Evolutionary conservation across 2,329 filamentous ascomycete genomes (phyloP).

Genomic region (Cytospora piceicola): DNA sequence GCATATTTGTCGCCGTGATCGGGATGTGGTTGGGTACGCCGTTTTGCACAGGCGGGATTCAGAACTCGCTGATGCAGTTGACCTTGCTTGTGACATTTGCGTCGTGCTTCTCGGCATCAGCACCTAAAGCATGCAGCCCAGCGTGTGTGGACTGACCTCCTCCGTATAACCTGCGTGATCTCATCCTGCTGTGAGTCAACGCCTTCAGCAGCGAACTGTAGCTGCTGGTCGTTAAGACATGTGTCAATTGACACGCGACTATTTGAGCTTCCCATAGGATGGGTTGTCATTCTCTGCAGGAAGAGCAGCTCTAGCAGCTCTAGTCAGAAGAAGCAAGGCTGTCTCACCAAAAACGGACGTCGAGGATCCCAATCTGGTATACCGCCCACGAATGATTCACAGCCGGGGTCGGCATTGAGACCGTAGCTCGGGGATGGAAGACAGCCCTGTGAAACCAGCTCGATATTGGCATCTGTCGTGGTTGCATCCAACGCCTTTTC

Average conservation of each 20-base stretch:
- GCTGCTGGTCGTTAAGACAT: slow-evolving; percentile 15
- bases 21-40: not conserved
- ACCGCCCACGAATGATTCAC: not conserved
- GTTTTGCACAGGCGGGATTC: not conserved
- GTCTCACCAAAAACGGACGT: slow-evolving; percentile 4
- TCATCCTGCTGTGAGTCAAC: slow-evolving; percentile 10
- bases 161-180: not conserved
- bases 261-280: slow-evolving; percentile 15
- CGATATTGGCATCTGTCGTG: slow-evolving; percentile 24
- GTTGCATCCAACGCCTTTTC: not conserved
- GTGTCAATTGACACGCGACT: slow-evolving; percentile 22
- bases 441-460: slow-evolving; percentile 5
- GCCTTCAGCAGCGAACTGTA: not conserved
- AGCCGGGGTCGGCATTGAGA: not conserved
- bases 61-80: not conserved
- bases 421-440: not conserved
- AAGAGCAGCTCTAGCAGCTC: not conserved
- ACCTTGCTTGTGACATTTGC: not conserved
- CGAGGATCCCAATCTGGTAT: slow-evolving; percentile 10
- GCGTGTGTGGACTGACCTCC: not conserved
- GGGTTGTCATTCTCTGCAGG: not conserved
- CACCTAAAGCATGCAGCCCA: not conserved
- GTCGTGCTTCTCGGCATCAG: not conserved
- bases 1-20: not conserved
- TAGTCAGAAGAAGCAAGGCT: slow-evolving; percentile 11